These are phyloP conservation scores for Solanum gandarillasii DNA, from an alignment of 257 asterid species.

Conservation along the genomic window DNA sequence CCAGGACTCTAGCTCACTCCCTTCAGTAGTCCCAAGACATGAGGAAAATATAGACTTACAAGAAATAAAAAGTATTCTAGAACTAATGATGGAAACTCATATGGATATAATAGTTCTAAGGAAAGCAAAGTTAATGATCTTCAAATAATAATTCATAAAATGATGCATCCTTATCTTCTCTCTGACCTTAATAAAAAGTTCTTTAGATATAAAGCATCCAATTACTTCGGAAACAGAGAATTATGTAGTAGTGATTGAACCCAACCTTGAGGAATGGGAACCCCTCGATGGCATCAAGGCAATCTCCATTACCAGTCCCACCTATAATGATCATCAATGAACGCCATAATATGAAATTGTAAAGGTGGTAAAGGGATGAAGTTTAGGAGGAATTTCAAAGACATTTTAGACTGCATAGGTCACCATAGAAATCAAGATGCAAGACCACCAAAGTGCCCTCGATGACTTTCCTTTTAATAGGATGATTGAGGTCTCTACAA, in stretches of 20 bases:
- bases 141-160: background rate
- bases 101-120: background rate
- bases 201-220: background rate
- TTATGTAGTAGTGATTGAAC: background rate
- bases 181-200: background rate
- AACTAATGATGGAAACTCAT: too few relatives aligned
- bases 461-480: background rate
- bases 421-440: background rate
- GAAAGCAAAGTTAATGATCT: background rate
- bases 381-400: too few relatives aligned
- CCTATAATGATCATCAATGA: too few relatives aligned
- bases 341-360: too few relatives aligned
- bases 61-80: too few relatives aligned
- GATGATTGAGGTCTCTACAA: background rate
- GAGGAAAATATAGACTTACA: background rate
- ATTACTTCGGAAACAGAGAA: rapidly evolving
- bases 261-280: background rate
- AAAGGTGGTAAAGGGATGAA: background rate
- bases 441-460: background rate
- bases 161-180: background rate
- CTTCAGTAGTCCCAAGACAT: background rate
- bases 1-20: background rate
- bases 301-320: background rate
- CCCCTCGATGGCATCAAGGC: background rate
- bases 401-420: too few relatives aligned